These are phyloP conservation scores for Saccharomyces pastorianus DNA, from an alignment of 1,139 yeast genomes.

Conservation along the genomic window DNA sequence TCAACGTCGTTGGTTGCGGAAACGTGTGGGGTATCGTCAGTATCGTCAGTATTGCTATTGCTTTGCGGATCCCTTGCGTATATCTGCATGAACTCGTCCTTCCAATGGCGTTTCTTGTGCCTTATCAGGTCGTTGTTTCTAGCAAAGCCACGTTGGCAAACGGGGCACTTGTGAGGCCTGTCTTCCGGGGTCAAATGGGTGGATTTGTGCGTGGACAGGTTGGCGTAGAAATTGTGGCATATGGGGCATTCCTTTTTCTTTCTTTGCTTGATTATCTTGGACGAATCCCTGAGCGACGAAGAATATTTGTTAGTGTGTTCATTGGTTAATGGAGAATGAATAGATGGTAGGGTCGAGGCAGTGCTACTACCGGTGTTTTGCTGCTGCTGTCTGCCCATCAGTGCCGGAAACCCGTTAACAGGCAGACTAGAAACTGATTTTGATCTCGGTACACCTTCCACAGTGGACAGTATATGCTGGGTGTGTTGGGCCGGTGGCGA, in stretches of 20 bases:
- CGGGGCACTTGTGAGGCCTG: conserved; percentile 67
- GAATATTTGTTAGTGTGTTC: not conserved
- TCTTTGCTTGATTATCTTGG: conserved; percentile 37
- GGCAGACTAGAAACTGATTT: not conserved
- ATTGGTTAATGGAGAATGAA: not conserved
- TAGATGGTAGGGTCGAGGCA: not conserved
- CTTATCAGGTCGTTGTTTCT: conserved; percentile 77
- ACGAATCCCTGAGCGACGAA: not conserved
- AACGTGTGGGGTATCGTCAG: not conserved
- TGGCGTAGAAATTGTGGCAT: conserved; percentile 65
- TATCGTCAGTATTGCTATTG: not conserved
- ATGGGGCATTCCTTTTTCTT: conserved; percentile 77
- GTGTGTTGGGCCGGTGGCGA: not conserved
- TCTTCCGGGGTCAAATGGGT: conserved; percentile 66
- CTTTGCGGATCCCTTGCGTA: not conserved
- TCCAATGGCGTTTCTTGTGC: conserved; percentile 75
- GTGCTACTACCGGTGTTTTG: not conserved
- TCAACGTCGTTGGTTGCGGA: not conserved
- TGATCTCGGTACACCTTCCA: not conserved
- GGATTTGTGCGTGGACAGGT: conserved; percentile 75
- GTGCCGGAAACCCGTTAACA: not conserved
- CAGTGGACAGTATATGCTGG: not conserved
- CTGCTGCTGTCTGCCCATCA: not conserved
- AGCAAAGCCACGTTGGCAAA: conserved; percentile 76
- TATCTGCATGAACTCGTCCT: conserved; percentile 39